A percentile compares a stretch with the other conserved stretches of the same genome.
These are phyloP conservation scores for Starmera amethionina DNA, from an alignment of 805 yeast genomes.

Conservation along the genomic window DNA sequence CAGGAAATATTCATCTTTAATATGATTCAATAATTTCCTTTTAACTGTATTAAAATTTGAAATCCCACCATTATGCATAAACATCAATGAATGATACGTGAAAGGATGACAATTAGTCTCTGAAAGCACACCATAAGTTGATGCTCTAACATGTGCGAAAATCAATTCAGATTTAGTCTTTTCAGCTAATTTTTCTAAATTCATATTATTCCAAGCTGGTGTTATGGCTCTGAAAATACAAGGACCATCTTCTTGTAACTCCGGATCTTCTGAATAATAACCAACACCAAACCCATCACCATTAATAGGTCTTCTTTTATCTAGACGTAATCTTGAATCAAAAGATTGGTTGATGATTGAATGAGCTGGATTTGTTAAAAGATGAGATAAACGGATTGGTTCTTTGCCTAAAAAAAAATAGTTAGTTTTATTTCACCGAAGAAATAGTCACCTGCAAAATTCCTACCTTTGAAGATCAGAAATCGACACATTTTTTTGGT, in stretches of 20 bases:
- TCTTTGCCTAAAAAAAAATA: slow-evolving; percentile 48
- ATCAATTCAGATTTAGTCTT: slow-evolving; percentile 79
- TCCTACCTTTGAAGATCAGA: slow-evolving; percentile 69
- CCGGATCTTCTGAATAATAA: slow-evolving; percentile 61
- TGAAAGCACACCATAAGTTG: slow-evolving; percentile 87
- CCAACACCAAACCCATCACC: slow-evolving; percentile 99
- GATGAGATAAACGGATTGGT: slow-evolving; percentile 74
- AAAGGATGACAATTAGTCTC: slow-evolving; percentile 98
- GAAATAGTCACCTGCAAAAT: background rate
- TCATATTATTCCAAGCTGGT: slow-evolving; percentile 96
- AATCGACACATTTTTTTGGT: slow-evolving; percentile 69
- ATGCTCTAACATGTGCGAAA: slow-evolving; percentile 94
- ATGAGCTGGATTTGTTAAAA: slow-evolving; percentile 91
- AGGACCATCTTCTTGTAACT: slow-evolving; percentile 55
- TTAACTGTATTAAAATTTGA: slow-evolving; percentile 67
- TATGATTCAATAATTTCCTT: slow-evolving; percentile 56
- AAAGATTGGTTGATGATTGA: slow-evolving; percentile 88
- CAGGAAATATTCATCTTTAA: slow-evolving; percentile 72
- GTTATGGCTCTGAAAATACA: slow-evolving; percentile 93
- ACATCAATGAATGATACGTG: slow-evolving; percentile 76
- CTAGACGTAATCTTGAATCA: slow-evolving; percentile 81
- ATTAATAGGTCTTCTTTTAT: slow-evolving; percentile 83
- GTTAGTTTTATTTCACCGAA: background rate
- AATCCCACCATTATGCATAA: slow-evolving; percentile 96
- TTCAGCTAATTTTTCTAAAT: slow-evolving; percentile 74